Evolutionary conservation across 495 filamentous ascomycete genomes (phyloP).

Genomic region (Melanomma pulvis-pyrius): DNA sequence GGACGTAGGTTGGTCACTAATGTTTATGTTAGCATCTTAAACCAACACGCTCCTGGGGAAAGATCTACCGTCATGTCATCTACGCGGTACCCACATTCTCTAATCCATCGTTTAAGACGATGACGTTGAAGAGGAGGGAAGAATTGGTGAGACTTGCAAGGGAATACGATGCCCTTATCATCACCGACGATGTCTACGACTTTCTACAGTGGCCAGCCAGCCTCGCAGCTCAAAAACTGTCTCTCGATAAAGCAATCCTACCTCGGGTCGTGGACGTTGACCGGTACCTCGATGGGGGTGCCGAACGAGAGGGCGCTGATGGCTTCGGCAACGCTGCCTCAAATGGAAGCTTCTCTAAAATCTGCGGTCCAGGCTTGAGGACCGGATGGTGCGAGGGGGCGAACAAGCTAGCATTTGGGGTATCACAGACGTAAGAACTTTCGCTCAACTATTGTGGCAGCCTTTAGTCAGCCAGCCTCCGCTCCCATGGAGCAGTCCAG

Average conservation of each 20-base stretch:
- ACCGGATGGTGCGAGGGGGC: constrained; percentile 84
- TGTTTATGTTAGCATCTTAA: constrained; percentile 22
- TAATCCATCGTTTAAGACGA: constrained; percentile 78
- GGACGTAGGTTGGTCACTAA: not conserved
- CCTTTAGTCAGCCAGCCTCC: not conserved
- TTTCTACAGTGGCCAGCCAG: constrained; percentile 70
- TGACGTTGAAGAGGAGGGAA: constrained; percentile 63
- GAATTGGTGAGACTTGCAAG: constrained; percentile 69
- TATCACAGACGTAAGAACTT: constrained; percentile 63
- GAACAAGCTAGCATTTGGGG: constrained; percentile 64
- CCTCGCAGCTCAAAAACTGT: constrained; percentile 36
- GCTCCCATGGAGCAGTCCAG: not conserved
- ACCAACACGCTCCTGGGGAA: constrained; percentile 48
- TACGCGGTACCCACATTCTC: constrained; percentile 82
- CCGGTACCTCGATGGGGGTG: constrained; percentile 58
- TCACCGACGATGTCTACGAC: constrained; percentile 93
- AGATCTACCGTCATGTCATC: constrained; percentile 80
- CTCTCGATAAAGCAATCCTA: constrained; percentile 52
- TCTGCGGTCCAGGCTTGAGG: constrained; percentile 75
- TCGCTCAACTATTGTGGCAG: not conserved
- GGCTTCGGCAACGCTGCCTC: constrained; percentile 74
- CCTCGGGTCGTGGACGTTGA: constrained; percentile 81
- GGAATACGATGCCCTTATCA: constrained; percentile 71
- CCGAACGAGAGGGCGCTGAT: constrained; percentile 47
- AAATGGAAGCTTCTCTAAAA: constrained; percentile 85